phyloP scores from a whole-genome alignment of 495 filamentous ascomycete genomes.

The Lineolata rhizophorae region DNA sequence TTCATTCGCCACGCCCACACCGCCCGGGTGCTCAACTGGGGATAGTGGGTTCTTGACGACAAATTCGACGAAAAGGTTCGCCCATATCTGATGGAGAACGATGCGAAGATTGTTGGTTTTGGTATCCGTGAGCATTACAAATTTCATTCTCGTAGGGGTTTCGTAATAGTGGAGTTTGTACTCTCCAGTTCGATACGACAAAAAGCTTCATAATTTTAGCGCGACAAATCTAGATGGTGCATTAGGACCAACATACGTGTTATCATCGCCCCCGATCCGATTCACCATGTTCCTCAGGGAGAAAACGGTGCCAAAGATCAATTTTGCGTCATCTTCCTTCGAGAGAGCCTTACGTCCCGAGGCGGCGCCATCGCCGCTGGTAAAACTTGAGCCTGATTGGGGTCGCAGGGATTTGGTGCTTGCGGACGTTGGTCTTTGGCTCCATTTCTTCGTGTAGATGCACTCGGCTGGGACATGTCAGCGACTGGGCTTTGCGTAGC shows the following conservation, averaged over 20 bases:
- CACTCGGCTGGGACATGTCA: constrained; percentile 50
- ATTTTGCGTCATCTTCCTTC: constrained; percentile 74
- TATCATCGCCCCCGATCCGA: constrained; percentile 77
- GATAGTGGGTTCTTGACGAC: constrained; percentile 91
- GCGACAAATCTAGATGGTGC: not conserved
- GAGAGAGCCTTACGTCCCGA: constrained; percentile 25
- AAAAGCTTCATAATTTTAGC: constrained; percentile 35
- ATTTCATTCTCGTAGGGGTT: constrained; percentile 82
- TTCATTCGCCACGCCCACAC: constrained; percentile 78
- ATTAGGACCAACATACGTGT: constrained; percentile 16
- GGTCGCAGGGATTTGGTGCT: constrained; percentile 15
- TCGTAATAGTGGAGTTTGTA: constrained; percentile 99
- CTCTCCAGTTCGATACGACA: constrained; percentile 70
- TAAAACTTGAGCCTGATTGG: constrained; percentile 13
- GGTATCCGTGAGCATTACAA: constrained; percentile 89
- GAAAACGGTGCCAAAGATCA: constrained; percentile 93
- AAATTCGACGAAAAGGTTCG: constrained; percentile 92
- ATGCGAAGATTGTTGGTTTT: constrained; percentile 76
- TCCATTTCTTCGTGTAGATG: constrained; percentile 81
- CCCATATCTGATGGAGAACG: constrained; percentile 93
- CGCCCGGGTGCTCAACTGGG: constrained; percentile 71
- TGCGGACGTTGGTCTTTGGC: constrained; percentile 23
- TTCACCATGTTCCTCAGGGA: constrained; percentile 90
- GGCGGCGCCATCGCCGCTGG: constrained; percentile 12
- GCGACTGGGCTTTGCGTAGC: constrained; percentile 2